Conservation (phyloP, 2,329 filamentous ascomycete genomes). For the Neofusicoccum sp. region DNA sequence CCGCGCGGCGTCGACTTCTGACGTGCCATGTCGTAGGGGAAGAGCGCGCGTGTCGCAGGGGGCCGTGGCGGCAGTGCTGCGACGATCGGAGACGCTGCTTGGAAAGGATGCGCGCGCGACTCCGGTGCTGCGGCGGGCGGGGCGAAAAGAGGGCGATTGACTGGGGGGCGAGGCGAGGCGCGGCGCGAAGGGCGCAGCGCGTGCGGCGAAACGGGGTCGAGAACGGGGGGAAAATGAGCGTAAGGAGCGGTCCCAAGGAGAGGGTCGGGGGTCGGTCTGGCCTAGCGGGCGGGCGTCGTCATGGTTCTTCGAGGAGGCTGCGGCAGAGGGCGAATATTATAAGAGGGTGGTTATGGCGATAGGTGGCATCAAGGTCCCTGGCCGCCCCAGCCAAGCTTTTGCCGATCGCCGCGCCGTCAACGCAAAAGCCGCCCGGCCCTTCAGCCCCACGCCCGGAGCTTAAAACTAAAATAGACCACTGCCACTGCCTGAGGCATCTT, state of each 20-base stretch:
- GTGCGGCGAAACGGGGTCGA: neutral
- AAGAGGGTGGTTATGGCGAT: neutral
- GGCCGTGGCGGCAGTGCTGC: neutral
- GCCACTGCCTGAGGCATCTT: neutral
- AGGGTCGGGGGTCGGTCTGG: neutral
- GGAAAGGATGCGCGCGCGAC: neutral
- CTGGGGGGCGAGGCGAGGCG: neutral
- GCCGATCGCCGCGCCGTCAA: neutral
- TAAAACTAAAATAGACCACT: conserved; percentile 13
- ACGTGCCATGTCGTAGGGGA: conserved; percentile 32
- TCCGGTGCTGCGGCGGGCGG: neutral
- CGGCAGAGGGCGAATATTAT: conserved; percentile 1
- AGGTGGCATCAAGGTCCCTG: conserved; percentile 5
- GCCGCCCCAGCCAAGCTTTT: neutral
- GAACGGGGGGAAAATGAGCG: neutral
- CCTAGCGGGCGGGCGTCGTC: conserved; percentile 15
- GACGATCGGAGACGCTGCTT: conserved; percentile 6
- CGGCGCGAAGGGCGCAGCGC: neutral
- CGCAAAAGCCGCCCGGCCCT: neutral
- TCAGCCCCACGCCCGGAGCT: conserved; percentile 10
- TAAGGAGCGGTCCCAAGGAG: conserved; percentile 2
- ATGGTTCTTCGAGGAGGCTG: neutral
- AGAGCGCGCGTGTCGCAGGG: neutral
- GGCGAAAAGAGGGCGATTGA: neutral
- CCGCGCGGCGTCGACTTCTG: conserved; percentile 30